Percentiles rank a stretch among this genome's conserved stretches.
These are phyloP conservation scores for Abelmoschus esculentus DNA, from an alignment of 345 rosid genomes.

Conservation along the genomic window DNA sequence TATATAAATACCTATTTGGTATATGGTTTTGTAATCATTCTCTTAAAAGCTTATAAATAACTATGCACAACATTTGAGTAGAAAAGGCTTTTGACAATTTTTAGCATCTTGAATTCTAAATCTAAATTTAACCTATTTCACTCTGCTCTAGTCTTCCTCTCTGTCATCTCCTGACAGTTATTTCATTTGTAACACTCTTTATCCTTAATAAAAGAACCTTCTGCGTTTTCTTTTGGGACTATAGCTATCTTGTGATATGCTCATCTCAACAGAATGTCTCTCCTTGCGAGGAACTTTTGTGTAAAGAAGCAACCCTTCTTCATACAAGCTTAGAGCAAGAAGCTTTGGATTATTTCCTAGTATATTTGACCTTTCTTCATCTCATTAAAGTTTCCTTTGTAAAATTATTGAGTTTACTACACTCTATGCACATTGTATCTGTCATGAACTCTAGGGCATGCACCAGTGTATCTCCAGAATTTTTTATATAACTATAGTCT, in stretches of 20 bases:
- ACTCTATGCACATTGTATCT: slow-evolving; percentile 60
- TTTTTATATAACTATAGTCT: slow-evolving; percentile 54
- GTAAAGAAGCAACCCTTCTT: slow-evolving; percentile 91
- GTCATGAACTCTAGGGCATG: slow-evolving; percentile 59
- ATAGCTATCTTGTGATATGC: slow-evolving; percentile 87
- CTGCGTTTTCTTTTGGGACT: slow-evolving; percentile 77
- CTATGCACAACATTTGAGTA: no score
- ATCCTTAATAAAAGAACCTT: no score
- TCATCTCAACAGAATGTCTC: slow-evolving; percentile 74
- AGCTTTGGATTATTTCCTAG: slow-evolving; percentile 45
- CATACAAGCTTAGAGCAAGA: slow-evolving; percentile 39
- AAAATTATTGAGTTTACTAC: slow-evolving; percentile 70
- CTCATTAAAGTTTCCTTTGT: slow-evolving; percentile 64
- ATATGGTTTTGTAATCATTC: no score
- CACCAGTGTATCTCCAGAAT: slow-evolving; percentile 38
- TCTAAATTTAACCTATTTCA: no score
- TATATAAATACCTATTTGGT: no score
- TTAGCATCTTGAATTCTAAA: no score
- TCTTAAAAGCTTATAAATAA: no score
- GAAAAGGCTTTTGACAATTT: no score
- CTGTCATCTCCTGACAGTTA: no score
- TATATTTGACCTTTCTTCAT: slow-evolving; percentile 48
- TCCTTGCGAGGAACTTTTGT: slow-evolving; percentile 89
- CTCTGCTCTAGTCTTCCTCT: no score
- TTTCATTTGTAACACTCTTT: no score